A percentile compares a stretch with the other conserved stretches of the same genome.
Evolutionary conservation across 306 rosid species (phyloP).

Genomic region (Vigna angularis): DNA sequence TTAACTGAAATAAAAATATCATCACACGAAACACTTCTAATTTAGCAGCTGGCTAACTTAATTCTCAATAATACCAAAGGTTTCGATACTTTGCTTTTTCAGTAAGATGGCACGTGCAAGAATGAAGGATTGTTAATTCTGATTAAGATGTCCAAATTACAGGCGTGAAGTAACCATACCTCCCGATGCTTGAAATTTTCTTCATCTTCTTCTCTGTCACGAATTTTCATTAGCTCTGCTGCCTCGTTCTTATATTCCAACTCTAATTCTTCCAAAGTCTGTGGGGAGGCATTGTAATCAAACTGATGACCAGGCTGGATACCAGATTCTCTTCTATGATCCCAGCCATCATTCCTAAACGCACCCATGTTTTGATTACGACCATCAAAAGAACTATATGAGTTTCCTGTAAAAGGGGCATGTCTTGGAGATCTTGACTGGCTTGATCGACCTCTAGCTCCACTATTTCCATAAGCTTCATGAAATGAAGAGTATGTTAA

Average conservation of each 20-base stretch:
- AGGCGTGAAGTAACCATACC: slow-evolving; percentile 58
- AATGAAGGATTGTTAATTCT: slow-evolving; percentile 30
- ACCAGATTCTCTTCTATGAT: slow-evolving; percentile 78
- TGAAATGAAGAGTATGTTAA: slow-evolving; percentile 84
- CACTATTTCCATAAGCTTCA: slow-evolving; percentile 96
- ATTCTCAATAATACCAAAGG: slow-evolving; percentile 14
- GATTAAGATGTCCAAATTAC: slow-evolving; percentile 30
- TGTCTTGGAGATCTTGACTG: slow-evolving; percentile 89
- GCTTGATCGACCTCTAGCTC: slow-evolving; percentile 88
- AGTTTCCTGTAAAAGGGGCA: slow-evolving; percentile 69
- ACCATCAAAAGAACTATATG: slow-evolving; percentile 73
- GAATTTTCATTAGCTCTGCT: slow-evolving; percentile 71
- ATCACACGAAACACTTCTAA: slow-evolving; percentile 7
- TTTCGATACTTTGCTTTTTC: neutral
- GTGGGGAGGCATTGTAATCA: slow-evolving; percentile 63
- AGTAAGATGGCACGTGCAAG: neutral
- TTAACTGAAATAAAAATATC: neutral
- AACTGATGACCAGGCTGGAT: slow-evolving; percentile 71
- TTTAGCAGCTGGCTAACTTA: slow-evolving; percentile 17
- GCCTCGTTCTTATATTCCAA: slow-evolving; percentile 85
- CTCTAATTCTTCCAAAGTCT: slow-evolving; percentile 85
- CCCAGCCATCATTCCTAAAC: slow-evolving; percentile 81
- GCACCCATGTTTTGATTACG: slow-evolving; percentile 67
- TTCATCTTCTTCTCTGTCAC: slow-evolving; percentile 96
- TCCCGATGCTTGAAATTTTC: slow-evolving; percentile 93